Base-by-base conservation (phyloP, 2,329 filamentous ascomycete species). In the Botrytis fabae region DNA sequence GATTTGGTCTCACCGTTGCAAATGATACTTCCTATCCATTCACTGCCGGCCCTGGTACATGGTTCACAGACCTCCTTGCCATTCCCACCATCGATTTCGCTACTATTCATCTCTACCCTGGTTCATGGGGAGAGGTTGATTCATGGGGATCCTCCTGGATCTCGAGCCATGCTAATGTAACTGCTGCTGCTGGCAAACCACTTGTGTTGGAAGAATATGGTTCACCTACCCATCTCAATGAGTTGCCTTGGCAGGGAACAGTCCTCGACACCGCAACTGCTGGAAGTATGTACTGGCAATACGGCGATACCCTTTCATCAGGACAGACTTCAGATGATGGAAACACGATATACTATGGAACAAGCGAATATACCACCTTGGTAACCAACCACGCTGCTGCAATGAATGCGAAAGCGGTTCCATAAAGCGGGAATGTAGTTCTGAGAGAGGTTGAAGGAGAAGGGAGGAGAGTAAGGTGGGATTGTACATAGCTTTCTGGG, bases 21-120 rank as follows among this genome's bases (percentile, higher is more conserved):
- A 59, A 64, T 1, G 82, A 82, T 35, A 82, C 80, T 8, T 81
- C 78, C 38, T 87, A 86, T 73, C 84, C 84, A 2, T 87, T 85
- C 76, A 76, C 75, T 3, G 61, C 68, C 1, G 82, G 79, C 46
- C 77, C 76, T 64, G 85, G 88, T n/a, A 77, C 83, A 8, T 83
- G 87, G 78, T 88, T 85, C 74, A 83, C 81, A 20, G 80, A 81
- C 9, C 76, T 86, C 74, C 81, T 88, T 4, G 82, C 79, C 2
- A 84, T 88, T 63, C 78, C 82, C 9, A 74, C 69, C 61, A 83
- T 88, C 51, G 85, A 86, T 75, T 88, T 87, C 73, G 86, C 84
- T 18, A 87, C 86, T 1, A 84, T 87, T 75, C 86, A 88, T 76
- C 78, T 87, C 20, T 89, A 88, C 74, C 85, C 85, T 0, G 61